phyloP scores from a whole-genome alignment of 768 basidiomycete genomes.

The Hypsizygus marmoreus region DNA sequence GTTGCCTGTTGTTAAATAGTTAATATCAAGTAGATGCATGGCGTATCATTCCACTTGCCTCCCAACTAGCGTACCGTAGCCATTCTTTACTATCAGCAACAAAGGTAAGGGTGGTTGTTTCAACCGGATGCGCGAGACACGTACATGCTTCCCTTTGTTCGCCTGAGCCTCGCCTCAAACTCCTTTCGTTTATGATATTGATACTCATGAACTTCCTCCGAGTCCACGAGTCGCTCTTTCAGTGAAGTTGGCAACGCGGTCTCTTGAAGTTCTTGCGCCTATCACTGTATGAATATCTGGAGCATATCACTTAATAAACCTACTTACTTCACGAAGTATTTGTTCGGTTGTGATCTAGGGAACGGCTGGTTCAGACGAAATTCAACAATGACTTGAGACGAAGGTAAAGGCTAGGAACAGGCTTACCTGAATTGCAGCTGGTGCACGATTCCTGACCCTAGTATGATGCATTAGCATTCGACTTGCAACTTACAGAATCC shows the following conservation, averaged over 20 bases:
- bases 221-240: conserved; percentile 94
- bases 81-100: conserved; percentile 77
- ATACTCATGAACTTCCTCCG: conserved; percentile 90
- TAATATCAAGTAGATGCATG: background rate
- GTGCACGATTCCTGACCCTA: conserved; percentile 94
- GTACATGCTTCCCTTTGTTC: conserved; percentile 80
- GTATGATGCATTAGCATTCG: background rate
- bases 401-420: too few species aligned
- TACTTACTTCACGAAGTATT: conserved; percentile 85
- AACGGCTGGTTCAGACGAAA: conserved; percentile 14
- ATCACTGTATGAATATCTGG: conserved; percentile 1
- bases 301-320: background rate
- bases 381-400: background rate
- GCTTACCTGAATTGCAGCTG: conserved; percentile 89
- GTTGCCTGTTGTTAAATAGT: conserved; percentile 53
- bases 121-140: conserved; percentile 24
- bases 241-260: conserved; percentile 88
- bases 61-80: conserved; percentile 87
- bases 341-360: conserved; percentile 96
- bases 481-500: background rate
- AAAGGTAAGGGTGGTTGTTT: background rate
- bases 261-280: conserved; percentile 99
- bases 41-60: conserved; percentile 42
- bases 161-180: conserved; percentile 86
- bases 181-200: conserved; percentile 90